Conservation (phyloP, 2,329 filamentous ascomycete genomes). For the Colletotrichum camelliae region DNA sequence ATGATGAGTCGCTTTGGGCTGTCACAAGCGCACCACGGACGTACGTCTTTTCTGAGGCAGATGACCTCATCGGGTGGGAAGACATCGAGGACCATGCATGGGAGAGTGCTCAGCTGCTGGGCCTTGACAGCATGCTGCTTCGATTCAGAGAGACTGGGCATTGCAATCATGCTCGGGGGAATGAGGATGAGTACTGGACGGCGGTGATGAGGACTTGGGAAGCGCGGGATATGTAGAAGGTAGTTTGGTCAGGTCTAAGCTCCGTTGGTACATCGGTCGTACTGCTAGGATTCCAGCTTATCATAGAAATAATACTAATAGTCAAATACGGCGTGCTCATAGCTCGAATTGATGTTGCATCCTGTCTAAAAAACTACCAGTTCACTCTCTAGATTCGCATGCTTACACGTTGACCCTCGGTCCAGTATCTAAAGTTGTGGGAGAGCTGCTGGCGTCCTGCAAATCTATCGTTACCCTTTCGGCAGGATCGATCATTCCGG, state of each 20-base stretch:
- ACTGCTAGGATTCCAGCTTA: too few species aligned
- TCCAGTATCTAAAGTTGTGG: too few species aligned
- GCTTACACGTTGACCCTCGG: too few species aligned
- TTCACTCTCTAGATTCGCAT: too few species aligned
- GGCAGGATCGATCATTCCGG: too few species aligned
- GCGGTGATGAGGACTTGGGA: background rate
- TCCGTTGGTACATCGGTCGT: too few species aligned
- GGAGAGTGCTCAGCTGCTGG: background rate
- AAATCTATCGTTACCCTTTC: too few species aligned
- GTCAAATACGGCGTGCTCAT: too few species aligned
- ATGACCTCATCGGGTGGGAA: background rate
- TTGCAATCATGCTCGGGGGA: background rate
- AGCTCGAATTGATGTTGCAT: too few species aligned
- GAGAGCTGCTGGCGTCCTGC: too few species aligned
- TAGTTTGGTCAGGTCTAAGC: background rate
- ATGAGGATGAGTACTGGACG: background rate
- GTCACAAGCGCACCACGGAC: background rate
- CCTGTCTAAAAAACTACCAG: too few species aligned
- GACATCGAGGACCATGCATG: background rate
- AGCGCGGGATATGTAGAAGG: background rate
- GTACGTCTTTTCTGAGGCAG: background rate
- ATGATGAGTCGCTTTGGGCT: background rate
- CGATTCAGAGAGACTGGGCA: background rate
- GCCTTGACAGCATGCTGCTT: background rate
- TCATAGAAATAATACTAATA: too few species aligned